phyloP scores from a whole-genome alignment of 148 eudicot genomes.

The Rhododendron henanense region DNA sequence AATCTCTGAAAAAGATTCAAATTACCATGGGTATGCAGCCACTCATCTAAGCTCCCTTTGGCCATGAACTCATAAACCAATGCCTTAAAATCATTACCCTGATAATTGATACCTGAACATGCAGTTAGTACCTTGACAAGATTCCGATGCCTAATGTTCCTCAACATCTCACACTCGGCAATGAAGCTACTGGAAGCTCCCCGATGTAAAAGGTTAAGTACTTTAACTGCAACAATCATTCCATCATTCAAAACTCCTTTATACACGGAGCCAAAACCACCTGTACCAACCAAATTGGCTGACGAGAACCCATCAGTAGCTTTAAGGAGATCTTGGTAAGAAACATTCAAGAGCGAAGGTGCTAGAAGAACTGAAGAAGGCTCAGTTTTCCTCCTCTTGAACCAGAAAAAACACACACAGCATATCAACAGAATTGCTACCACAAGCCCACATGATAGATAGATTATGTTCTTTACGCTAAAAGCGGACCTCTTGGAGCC shows the following conservation, averaged over 20 bases:
- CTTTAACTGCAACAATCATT: constrained; percentile 16
- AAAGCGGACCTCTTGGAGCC: neutral
- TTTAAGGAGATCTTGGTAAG: constrained; percentile 17
- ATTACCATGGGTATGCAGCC: neutral
- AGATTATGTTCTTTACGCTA: neutral
- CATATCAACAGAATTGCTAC: neutral
- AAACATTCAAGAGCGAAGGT: neutral
- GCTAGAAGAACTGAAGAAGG: neutral
- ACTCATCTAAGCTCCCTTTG: constrained; percentile 10
- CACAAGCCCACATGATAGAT: neutral
- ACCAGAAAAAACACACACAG: neutral
- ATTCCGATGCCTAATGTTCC: constrained; percentile 19
- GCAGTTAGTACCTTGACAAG: constrained; percentile 14
- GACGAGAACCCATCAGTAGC: constrained; percentile 16
- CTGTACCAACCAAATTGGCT: constrained; percentile 13
- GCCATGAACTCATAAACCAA: constrained; percentile 16
- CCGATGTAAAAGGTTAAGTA: constrained; percentile 5
- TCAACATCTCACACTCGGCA: constrained; percentile 19
- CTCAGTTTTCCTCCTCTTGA: neutral
- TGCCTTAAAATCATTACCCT: constrained; percentile 14
- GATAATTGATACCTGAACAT: constrained; percentile 11
- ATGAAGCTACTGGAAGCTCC: constrained; percentile 21
- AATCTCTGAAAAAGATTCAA: constrained; percentile 10
- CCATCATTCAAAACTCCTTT: constrained; percentile 10
- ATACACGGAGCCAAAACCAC: constrained; percentile 21